These are phyloP conservation scores for Silene noctiflora DNA, from an alignment of 179 eudicot genomes.

Conservation along the genomic window DNA sequence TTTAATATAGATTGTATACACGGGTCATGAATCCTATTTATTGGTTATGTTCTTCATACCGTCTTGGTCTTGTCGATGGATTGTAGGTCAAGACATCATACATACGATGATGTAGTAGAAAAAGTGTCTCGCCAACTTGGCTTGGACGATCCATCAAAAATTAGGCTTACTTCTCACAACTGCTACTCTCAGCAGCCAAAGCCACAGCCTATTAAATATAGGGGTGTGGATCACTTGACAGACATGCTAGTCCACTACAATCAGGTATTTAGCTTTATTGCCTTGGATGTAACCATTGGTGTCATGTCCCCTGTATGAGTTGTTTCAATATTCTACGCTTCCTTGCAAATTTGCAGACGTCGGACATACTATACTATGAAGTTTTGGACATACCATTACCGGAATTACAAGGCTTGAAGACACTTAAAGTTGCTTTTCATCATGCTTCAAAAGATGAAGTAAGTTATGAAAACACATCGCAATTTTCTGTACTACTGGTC, in stretches of 20 bases:
- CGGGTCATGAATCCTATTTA: neutral
- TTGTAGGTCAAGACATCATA: slow-evolving; percentile 58
- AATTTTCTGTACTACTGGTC: neutral
- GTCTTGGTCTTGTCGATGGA: neutral
- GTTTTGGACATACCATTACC: slow-evolving; percentile 84
- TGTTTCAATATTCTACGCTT: neutral
- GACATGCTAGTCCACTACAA: slow-evolving; percentile 76
- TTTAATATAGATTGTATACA: neutral
- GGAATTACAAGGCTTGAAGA: slow-evolving; percentile 79
- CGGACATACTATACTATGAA: slow-evolving; percentile 85
- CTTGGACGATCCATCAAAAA: slow-evolving; percentile 75
- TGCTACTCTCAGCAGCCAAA: slow-evolving; percentile 85
- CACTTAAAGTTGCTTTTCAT: slow-evolving; percentile 74
- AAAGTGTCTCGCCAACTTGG: slow-evolving; percentile 63
- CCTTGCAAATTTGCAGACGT: slow-evolving; percentile 36
- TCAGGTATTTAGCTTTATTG: slow-evolving; percentile 41
- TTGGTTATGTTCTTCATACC: neutral
- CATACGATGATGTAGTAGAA: slow-evolving; percentile 82
- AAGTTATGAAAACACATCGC: slow-evolving; percentile 16
- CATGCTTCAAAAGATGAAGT: slow-evolving; percentile 71
- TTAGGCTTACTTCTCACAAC: slow-evolving; percentile 80
- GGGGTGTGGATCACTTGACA: slow-evolving; percentile 67
- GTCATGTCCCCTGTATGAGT: neutral
- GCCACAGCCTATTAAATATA: slow-evolving; percentile 70
- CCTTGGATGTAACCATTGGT: neutral